Conservation (phyloP, 2,329 filamentous ascomycete species). For the Alternaria brassicicola region DNA sequence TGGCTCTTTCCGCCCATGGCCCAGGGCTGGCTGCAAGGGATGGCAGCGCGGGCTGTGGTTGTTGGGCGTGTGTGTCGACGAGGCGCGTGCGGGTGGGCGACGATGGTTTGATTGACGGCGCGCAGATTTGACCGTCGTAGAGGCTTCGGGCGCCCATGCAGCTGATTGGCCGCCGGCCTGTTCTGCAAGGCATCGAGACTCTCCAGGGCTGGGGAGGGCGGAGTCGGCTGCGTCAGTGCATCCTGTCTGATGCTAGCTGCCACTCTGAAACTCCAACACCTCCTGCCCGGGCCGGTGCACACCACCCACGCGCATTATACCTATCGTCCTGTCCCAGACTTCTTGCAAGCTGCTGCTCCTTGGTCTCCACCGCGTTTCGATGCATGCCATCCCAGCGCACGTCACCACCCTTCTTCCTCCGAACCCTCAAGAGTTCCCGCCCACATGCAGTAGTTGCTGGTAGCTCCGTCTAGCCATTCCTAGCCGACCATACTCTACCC, state of each 20-base stretch:
- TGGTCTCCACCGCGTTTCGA: neutral
- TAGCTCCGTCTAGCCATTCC: conserved; percentile 11
- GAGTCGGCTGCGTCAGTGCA: conserved; percentile 14
- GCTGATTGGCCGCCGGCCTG: neutral
- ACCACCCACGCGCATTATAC: conserved; percentile 6
- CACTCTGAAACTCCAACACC: conserved; percentile 24
- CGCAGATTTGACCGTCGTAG: neutral
- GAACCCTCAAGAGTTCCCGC: neutral
- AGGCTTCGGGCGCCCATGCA: neutral
- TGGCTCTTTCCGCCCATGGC: neutral
- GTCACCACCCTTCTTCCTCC: neutral
- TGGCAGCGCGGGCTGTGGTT: neutral
- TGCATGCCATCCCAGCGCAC: conserved; percentile 2
- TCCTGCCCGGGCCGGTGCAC: conserved; percentile 16
- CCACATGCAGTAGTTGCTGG: conserved; percentile 2
- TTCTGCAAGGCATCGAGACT: conserved; percentile 10
- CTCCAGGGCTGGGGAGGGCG: neutral
- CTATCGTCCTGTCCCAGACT: conserved; percentile 4
- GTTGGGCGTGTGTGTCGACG: neutral
- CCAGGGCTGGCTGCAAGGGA: neutral
- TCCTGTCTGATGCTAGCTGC: conserved; percentile 20
- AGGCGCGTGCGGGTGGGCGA: conserved; percentile 7
- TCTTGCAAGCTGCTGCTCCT: neutral
- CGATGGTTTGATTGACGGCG: neutral
- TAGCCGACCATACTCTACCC: conserved; percentile 9